Evolutionary conservation across 169 alveolate species (phyloP), one percentile per base, ranked within the genome.

Genomic region (Babesia bigemina): DNA sequence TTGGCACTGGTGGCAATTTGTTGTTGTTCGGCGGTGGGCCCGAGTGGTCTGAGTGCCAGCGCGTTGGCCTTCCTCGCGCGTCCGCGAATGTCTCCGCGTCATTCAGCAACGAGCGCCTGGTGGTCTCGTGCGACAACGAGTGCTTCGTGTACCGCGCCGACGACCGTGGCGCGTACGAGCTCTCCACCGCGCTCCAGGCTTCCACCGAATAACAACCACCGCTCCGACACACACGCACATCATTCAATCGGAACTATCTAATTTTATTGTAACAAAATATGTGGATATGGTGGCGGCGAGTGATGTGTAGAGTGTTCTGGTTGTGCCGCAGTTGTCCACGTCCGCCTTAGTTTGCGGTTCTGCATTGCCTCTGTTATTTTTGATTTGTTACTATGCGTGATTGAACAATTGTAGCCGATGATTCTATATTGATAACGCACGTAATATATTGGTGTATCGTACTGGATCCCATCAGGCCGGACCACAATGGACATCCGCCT

Each of bases 21-120:
- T 66, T 57, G 59, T 3, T 76, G 47, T 76, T 76, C 26, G 72
- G 56, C 36, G 63, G 60, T 22, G 70, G 42, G 1, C 33, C 55
- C 17, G 86, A 76, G 19, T 52, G 86, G 77, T 26, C 49, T 0
- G 48, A 29, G 45, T 9, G 29, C 11, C 86, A 76, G 47, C 59
- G 55, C 45, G 29, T 76, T 49, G 39, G 58, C 48, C 78, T 76
- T 16, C 62, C 70, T 10, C 49, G 33, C 10, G 53, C 63, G 47
- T 63, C 29, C 0, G 49, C 13, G 19, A 73, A 24, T 6, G 66
- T 45, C n/a, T 60, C 75, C 14, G 74, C 70, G 33, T 28, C 87
- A 26, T 70, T 79, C 75, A 79, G 48, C 76, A 79, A 70, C 67
- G 83, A 79, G 26, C 72, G 74, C 33, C 26, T 79, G 52, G 69